Conservation (phyloP, 441 rosid species). For the Erodium texanum region DNA sequence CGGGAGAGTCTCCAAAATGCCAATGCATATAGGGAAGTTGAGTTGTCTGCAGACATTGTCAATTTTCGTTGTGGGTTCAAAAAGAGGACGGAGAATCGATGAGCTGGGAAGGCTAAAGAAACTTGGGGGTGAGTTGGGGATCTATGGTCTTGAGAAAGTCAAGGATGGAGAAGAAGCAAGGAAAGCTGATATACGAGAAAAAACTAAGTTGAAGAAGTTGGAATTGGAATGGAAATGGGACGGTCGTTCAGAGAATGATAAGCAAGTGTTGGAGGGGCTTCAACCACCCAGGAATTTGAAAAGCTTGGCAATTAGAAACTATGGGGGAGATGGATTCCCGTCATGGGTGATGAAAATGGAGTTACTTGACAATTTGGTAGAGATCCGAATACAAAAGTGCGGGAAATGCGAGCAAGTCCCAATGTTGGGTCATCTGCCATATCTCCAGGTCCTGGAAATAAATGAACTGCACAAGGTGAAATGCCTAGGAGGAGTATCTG, state of each 20-base stretch:
- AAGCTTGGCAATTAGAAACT: background rate
- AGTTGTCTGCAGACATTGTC: background rate
- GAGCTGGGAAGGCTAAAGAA: background rate
- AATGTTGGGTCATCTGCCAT: background rate
- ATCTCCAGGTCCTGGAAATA: conserved; percentile 1
- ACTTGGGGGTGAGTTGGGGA: background rate
- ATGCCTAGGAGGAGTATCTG: background rate
- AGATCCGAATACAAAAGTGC: background rate
- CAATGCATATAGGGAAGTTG: background rate
- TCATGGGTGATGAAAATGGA: background rate
- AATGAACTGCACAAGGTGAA: background rate
- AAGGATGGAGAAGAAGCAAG: background rate
- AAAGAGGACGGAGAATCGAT: background rate
- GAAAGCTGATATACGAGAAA: background rate
- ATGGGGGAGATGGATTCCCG: background rate
- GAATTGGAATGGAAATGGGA: background rate
- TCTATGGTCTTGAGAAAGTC: background rate
- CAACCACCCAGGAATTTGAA: conserved; percentile 8
- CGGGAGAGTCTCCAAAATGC: too few relatives aligned
- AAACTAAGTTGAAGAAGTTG: background rate
- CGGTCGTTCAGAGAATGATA: background rate
- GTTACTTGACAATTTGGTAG: background rate
- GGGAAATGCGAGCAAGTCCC: conserved; percentile 3
- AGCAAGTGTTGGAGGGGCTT: conserved; percentile 8
- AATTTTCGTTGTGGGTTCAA: background rate